phyloP scores from a whole-genome alignment of 1,284 basidiomycete genomes.

The Jaminaea rosea region DNA sequence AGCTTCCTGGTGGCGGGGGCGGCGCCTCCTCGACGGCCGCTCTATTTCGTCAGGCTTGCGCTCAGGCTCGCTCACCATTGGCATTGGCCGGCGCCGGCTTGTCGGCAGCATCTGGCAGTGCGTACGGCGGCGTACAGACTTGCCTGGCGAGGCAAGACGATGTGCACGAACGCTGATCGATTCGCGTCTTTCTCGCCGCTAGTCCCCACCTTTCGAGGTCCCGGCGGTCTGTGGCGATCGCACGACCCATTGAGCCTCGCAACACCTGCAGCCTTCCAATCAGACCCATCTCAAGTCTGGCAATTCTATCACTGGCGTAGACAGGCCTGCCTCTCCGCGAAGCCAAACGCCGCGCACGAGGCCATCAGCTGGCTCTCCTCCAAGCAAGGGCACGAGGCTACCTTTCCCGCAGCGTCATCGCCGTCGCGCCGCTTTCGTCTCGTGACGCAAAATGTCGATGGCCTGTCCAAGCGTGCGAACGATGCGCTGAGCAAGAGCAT shows the following conservation, averaged over 20 bases:
- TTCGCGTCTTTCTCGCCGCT: background rate
- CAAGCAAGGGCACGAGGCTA: background rate
- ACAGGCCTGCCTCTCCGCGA: conserved; percentile 50
- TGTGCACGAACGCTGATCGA: background rate
- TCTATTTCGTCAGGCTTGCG: background rate
- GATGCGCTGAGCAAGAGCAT: background rate
- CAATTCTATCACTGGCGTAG: conserved; percentile 60
- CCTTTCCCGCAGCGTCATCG: conserved; percentile 12
- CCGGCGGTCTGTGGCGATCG: conserved; percentile 58
- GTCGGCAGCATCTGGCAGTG: conserved; percentile 52
- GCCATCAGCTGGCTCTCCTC: conserved; percentile 53
- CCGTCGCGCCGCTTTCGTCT: conserved; percentile 48
- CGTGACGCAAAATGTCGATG: conserved; percentile 63
- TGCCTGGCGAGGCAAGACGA: background rate
- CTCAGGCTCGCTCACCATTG: conserved; percentile 46
- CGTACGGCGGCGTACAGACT: background rate
- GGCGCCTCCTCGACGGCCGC: too few relatives aligned
- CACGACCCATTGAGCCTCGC: conserved; percentile 57
- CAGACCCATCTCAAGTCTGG: conserved; percentile 57
- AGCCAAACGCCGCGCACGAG: conserved; percentile 57
- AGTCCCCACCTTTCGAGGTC: conserved; percentile 57
- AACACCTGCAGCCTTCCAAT: conserved; percentile 55
- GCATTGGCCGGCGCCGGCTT: conserved; percentile 59
- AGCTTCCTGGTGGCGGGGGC: too few relatives aligned
- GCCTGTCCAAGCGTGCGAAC: conserved; percentile 52